Conservation (phyloP, 805 yeast species). For the Crinitomyces ghanaensis region DNA sequence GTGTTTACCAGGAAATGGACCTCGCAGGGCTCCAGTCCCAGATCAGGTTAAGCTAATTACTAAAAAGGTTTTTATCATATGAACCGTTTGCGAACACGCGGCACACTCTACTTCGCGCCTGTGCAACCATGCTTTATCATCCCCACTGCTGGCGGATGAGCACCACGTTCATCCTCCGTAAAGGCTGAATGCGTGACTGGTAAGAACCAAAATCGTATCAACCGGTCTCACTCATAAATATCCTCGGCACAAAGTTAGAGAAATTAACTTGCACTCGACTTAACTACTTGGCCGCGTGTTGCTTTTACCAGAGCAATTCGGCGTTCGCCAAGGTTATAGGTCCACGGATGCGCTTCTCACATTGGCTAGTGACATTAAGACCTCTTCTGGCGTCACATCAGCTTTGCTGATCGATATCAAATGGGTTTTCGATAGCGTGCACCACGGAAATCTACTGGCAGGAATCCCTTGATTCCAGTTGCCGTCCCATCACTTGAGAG, state of each 20-base stretch:
- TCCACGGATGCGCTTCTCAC: conserved; percentile 4
- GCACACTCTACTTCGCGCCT: not conserved
- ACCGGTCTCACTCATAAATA: conserved; percentile 2
- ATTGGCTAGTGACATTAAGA: not conserved
- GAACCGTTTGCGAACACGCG: not conserved
- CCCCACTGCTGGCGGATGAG: not conserved
- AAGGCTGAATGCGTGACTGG: not conserved
- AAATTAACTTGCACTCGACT: conserved; percentile 2
- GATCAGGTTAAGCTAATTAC: not conserved
- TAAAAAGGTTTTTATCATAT: not conserved
- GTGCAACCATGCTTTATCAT: not conserved
- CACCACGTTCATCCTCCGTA: not conserved
- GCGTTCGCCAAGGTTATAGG: conserved; percentile 5
- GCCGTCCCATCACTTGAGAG: conserved; percentile 1
- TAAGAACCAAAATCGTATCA: not conserved
- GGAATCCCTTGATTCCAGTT: conserved; percentile 2
- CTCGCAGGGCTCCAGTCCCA: conserved; percentile 1
- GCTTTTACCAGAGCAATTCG: conserved; percentile 2
- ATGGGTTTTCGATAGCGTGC: conserved; percentile 6
- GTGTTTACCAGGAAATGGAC: no score
- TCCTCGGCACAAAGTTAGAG: conserved; percentile 4
- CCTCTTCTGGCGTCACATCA: not conserved
- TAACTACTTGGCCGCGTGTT: not conserved
- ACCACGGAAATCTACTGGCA: conserved; percentile 2
- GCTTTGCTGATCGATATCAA: conserved; percentile 4